Conservation (phyloP, 305 asterid species). For the Salvia sclarea region DNA sequence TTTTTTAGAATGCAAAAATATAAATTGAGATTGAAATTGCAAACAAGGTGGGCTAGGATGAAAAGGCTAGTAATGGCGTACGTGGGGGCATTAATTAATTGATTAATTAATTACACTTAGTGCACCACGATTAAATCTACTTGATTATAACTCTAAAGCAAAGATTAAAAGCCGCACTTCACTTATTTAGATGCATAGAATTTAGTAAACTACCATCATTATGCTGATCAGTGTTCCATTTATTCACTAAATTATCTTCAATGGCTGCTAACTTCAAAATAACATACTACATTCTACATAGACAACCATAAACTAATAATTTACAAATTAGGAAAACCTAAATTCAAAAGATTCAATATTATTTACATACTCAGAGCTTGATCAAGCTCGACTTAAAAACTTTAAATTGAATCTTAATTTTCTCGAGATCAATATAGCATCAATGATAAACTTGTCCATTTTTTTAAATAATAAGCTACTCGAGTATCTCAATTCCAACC, state of each 20-base stretch:
- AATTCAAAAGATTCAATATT: too few relatives aligned
- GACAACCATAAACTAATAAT: too few relatives aligned
- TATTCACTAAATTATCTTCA: constrained; percentile 2
- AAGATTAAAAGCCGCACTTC: constrained; percentile 32
- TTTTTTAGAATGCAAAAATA: background rate
- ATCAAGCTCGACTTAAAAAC: too few relatives aligned
- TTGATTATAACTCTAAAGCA: constrained; percentile 33
- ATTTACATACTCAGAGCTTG: too few relatives aligned
- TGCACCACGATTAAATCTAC: constrained; percentile 36
- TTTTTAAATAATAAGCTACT: too few relatives aligned
- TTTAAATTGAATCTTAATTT: too few relatives aligned
- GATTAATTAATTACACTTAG: constrained; percentile 18
- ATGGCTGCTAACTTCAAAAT: background rate
- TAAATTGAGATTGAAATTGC: background rate
- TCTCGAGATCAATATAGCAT: too few relatives aligned
- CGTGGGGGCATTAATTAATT: constrained; percentile 31
- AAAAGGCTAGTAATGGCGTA: constrained; percentile 7
- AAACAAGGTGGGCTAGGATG: background rate
- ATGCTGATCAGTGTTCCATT: constrained; percentile 6
- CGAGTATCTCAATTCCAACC: too few relatives aligned
- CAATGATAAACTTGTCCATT: too few relatives aligned
- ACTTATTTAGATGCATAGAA: constrained; percentile 31
- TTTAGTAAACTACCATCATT: constrained; percentile 33
- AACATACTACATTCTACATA: too few relatives aligned
- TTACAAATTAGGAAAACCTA: too few relatives aligned